These are phyloP conservation scores for Pittosporum tobira DNA, from an alignment of 129 eudicot species.

Conservation along the genomic window DNA sequence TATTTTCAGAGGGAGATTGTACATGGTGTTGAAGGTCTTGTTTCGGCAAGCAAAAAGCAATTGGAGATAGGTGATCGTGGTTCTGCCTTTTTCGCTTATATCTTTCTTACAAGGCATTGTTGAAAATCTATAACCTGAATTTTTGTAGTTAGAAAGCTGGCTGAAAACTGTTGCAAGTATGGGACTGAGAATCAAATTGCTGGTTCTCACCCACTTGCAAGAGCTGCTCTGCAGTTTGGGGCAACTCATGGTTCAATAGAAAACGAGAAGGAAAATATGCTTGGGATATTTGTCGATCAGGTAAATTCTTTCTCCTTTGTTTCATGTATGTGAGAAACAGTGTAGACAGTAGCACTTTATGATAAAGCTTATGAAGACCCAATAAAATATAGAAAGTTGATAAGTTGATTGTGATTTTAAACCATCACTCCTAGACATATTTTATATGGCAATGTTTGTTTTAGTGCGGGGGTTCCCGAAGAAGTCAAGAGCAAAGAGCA, in stretches of 20 bases:
- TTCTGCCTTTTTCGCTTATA: conserved; percentile 4
- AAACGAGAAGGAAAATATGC: conserved; percentile 64
- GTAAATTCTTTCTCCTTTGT: conserved; percentile 18
- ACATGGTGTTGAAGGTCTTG: conserved; percentile 68
- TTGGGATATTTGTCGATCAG: conserved; percentile 59
- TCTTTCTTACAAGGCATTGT: conserved; percentile 6
- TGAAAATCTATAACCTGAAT: conserved; percentile 16
- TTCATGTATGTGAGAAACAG: background rate
- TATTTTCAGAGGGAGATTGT: conserved; percentile 92
- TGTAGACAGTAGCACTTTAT: background rate
- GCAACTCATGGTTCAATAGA: conserved; percentile 49
- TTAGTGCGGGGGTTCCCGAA: too few species aligned
- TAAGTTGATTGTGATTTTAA: too few species aligned
- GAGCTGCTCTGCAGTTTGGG: conserved; percentile 51
- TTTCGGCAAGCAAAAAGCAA: conserved; percentile 63
- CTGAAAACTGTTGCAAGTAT: conserved; percentile 74
- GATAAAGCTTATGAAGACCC: background rate
- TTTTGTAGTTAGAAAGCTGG: conserved; percentile 63
- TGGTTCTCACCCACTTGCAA: conserved; percentile 54
- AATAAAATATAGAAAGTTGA: too few species aligned
- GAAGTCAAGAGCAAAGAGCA: too few species aligned
- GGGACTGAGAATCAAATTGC: conserved; percentile 53
- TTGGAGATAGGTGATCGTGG: conserved; percentile 57
- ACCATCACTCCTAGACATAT: too few species aligned
- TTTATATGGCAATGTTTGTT: too few species aligned